Base-by-base conservation (phyloP, 139 green algal species). In the Coelastrella sp. region DNA sequence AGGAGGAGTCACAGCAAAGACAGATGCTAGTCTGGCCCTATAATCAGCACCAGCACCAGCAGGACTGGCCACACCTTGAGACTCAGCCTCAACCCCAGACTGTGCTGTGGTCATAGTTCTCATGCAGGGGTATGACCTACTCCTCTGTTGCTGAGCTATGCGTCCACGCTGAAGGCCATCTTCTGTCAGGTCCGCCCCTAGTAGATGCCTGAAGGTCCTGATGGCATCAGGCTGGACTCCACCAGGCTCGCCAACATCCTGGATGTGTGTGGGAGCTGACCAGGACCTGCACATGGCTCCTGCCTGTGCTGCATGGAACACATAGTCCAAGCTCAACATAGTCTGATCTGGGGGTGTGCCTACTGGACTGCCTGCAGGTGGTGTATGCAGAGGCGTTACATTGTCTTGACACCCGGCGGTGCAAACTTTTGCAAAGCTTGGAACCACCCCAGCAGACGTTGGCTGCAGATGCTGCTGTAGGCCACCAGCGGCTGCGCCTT, bases 381-480 rank as follows among this genome's bases (percentile, higher is more conserved):
- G 80, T 49, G 80, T 73, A 56, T 72, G 58, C 22, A 72, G 20
- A 9, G 80, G 80, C 56, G 57, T 85, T n/a, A 0, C 19, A 20
- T 25, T 56, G 22, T 15, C 12, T 35, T 25, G 78, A 83, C 35
- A 25, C 8, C 14, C 78, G 35, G 78, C 27, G 8, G 27, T 59
- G 14, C 58, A 19, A 22, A 49, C 80, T 73, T 27, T 20, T 19
- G 25, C 80, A 22, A 15, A 17, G 75, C 10, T 59, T 35, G 7
- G 65, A n/a, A 61, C 10, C 9, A 76, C 0, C 20, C 78, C 59
- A 19, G 75, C 15, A 12, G 25, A 15, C 9, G 25, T 58, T 17
- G n/a, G 60, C 60, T 25, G 81, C 59, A 87, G 60, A 65, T 60
- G 81, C 60, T 74, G 81, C 81, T 76, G 81, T 8, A 10, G 59